phyloP scores from a whole-genome alignment of 1,284 basidiomycete species.

The Ustilago nuda region DNA sequence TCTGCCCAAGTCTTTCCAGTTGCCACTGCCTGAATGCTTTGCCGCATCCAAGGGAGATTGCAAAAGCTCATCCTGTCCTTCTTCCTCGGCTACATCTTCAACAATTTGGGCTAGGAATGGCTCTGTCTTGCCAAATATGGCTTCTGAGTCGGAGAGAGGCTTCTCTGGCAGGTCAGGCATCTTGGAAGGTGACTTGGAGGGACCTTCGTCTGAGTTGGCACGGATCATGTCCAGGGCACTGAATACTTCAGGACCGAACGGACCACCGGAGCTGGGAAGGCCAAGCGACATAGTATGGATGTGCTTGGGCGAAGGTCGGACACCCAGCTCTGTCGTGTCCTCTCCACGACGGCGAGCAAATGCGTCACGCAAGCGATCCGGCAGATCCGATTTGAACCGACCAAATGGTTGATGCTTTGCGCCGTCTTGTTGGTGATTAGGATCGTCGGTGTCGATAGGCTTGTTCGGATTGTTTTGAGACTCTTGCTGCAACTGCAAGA shows the following conservation, averaged over 20 bases:
- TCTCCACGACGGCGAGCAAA: slow-evolving; percentile 35
- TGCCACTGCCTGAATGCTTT: slow-evolving; percentile 15
- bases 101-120: slow-evolving; percentile 26
- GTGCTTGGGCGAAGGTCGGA: slow-evolving; percentile 20
- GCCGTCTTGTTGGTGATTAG: neutral
- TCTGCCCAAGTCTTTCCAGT: slow-evolving; percentile 54
- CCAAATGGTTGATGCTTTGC: slow-evolving; percentile 12
- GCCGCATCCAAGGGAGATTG: neutral
- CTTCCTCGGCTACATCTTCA: slow-evolving; percentile 31
- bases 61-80: neutral
- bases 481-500: slow-evolving; percentile 49
- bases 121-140: slow-evolving; percentile 5
- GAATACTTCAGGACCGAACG: slow-evolving; percentile 56
- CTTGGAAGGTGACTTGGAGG: slow-evolving; percentile 31
- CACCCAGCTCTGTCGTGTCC: slow-evolving; percentile 9
- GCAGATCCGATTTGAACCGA: slow-evolving; percentile 31
- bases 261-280: slow-evolving; percentile 51
- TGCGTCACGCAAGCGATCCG: slow-evolving; percentile 33
- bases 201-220: slow-evolving; percentile 38
- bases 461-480: slow-evolving; percentile 12
- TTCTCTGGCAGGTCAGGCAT: slow-evolving; percentile 20
- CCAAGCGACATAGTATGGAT: slow-evolving; percentile 59
- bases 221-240: slow-evolving; percentile 57
- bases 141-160: slow-evolving; percentile 38
- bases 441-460: neutral